Percentiles rank a stretch among this genome's conserved stretches.
Conservation (phyloP, 2,329 filamentous ascomycete genomes). For the Calonectria naviculata region DNA sequence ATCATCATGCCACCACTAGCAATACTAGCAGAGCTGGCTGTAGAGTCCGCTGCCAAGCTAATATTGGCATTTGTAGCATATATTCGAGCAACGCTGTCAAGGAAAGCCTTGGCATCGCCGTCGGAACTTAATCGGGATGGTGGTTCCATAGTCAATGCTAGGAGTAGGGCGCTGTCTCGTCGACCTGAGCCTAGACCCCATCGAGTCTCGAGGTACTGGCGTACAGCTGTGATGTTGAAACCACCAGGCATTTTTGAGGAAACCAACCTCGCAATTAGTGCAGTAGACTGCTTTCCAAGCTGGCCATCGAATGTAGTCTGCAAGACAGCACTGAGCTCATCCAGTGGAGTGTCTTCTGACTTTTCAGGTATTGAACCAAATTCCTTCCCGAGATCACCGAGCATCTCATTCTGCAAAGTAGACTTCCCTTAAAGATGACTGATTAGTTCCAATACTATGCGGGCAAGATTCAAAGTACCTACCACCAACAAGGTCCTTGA, state of each 20-base stretch:
- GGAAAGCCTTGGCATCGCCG: conserved; percentile 89
- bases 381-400: conserved; percentile 97
- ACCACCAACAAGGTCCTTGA: conserved; percentile 99
- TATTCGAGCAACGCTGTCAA: conserved; percentile 89
- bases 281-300: conserved; percentile 95
- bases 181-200: conserved; percentile 90
- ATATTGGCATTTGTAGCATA: conserved; percentile 88
- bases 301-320: conserved; percentile 99
- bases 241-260: conserved; percentile 99
- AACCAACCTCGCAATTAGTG: conserved; percentile 91
- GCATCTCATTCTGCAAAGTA: conserved; percentile 97
- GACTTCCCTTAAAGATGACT: conserved; percentile 79
- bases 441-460: no score
- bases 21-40: conserved; percentile 78
- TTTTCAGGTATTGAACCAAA: conserved; percentile 98
- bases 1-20: conserved; percentile 95
- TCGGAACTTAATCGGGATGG: conserved; percentile 89
- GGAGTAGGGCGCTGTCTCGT: conserved; percentile 89
- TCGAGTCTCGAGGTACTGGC: conserved; percentile 94
- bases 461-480: no score
- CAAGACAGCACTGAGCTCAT: conserved; percentile 95
- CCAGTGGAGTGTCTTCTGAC: conserved; percentile 95
- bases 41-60: conserved; percentile 80
- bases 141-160: conserved; percentile 95
- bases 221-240: conserved; percentile 96